Evolutionary conservation across 2,329 filamentous ascomycete genomes (phyloP).

Genomic region (Cladophialophora chaetospira): DNA sequence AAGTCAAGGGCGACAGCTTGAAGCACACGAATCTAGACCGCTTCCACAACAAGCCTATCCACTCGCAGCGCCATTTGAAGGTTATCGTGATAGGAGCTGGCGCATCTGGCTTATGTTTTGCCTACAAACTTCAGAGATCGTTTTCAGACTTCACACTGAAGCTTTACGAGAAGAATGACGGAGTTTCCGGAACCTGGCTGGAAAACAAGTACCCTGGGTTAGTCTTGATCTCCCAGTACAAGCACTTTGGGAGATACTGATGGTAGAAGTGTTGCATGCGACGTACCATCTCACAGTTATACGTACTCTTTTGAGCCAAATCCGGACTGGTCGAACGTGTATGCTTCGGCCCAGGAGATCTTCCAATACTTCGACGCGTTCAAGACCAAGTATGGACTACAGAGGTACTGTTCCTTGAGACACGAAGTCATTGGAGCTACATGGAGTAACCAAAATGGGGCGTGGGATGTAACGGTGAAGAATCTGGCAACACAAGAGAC

Average conservation of each 20-base stretch:
- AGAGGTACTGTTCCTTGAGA: slow-evolving; percentile 53
- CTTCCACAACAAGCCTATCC: slow-evolving; percentile 1
- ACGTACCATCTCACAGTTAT: slow-evolving; percentile 61
- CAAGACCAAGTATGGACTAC: slow-evolving; percentile 65
- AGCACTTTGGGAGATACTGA: not conserved
- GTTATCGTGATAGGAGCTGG: slow-evolving; percentile 26
- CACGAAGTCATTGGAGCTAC: slow-evolving; percentile 6
- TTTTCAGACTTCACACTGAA: slow-evolving; percentile 36
- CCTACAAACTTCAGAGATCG: slow-evolving; percentile 29
- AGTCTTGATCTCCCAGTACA: not conserved
- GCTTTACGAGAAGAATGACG: slow-evolving; percentile 46
- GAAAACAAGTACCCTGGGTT: slow-evolving; percentile 41
- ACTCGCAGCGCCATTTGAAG: slow-evolving; percentile 13
- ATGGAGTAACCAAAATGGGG: slow-evolving; percentile 6
- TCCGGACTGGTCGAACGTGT: slow-evolving; percentile 68
- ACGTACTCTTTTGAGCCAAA: slow-evolving; percentile 69
- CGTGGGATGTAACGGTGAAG: slow-evolving; percentile 8
- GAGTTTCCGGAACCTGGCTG: slow-evolving; percentile 45
- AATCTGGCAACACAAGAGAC: not conserved
- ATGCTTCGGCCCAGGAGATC: slow-evolving; percentile 68
- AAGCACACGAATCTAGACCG: too few relatives aligned
- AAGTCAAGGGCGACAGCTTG: too few relatives aligned
- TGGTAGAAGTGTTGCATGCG: slow-evolving; percentile 10
- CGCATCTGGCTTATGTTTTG: slow-evolving; percentile 22
- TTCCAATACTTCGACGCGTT: slow-evolving; percentile 65